Conservation (phyloP, 305 asterid species). For the Stenogyne calaminthoides region DNA sequence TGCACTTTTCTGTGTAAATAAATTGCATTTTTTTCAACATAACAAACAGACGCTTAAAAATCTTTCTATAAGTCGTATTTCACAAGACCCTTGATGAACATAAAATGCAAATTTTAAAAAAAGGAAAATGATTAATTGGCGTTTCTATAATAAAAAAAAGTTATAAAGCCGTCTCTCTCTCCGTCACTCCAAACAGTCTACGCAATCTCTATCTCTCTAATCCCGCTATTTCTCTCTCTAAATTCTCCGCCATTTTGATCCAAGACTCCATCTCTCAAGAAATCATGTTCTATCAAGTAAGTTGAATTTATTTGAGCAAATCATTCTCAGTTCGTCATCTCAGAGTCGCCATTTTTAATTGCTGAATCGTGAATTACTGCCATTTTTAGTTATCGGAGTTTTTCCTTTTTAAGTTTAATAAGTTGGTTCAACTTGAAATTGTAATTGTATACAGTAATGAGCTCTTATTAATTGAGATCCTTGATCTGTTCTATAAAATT, state of each 20-base stretch:
- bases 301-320: conserved; percentile 3
- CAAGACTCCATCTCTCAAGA: conserved; percentile 23
- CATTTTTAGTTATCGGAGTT: conserved; percentile 16
- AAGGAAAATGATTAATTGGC: neutral
- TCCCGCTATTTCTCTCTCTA: conserved; percentile 43
- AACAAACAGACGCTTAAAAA: no score
- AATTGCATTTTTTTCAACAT: no score
- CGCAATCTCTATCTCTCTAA: conserved; percentile 53
- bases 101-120: no score
- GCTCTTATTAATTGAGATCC: conserved; percentile 22
- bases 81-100: no score
- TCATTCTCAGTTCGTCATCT: conserved; percentile 13
- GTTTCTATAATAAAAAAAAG: neutral
- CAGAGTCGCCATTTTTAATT: conserved; percentile 19
- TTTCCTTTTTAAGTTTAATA: conserved; percentile 17
- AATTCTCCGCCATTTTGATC: conserved; percentile 41
- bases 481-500: conserved; percentile 24
- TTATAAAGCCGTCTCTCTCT: conserved; percentile 21
- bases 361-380: conserved; percentile 32
- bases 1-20: no score
- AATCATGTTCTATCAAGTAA: conserved; percentile 34
- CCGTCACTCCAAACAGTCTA: conserved; percentile 37
- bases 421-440: conserved; percentile 32
- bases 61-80: no score
- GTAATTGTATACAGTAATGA: conserved; percentile 24